Base-by-base conservation (phyloP, 2,329 filamentous ascomycete genomes). In the Cladosporium colombiae region DNA sequence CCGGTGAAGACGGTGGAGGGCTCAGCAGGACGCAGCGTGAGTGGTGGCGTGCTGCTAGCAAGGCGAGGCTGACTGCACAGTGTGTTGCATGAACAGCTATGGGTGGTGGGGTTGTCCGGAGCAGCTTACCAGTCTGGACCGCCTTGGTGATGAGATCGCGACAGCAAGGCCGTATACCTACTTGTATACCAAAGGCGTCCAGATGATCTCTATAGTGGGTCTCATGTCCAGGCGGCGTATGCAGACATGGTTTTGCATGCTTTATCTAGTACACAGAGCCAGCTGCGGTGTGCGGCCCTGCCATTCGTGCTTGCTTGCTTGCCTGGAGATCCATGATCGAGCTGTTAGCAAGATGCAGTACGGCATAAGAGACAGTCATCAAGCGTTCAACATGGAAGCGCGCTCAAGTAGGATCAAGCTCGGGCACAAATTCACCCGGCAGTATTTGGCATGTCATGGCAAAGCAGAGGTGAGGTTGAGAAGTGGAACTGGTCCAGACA, bases 41-140 rank as follows among this genome's bases (percentile, higher is more conserved):
- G 60, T 63, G 50, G 60, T 63, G 60, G 60, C 60, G 60, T 55
- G 50, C 27, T 52, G 31, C 60, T 44, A 44, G 50, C 50, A 55
- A n/a, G 50, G 60, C 55, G 60, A 63, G 60, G 60, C 60, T 63
- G 60, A 63, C 50, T 44, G 37, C 37, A 29, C 31, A 31, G 49
- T 53, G 49, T 63, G 44, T 53, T 62, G 50, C 50, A 29, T 55
- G 23, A 50, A 40, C 55, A 57, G 56, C 29, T 58, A 10, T 29
- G 33, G 33, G 35, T 44, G 56, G 56, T 58, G 56, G 56, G 56
- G 56, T 58, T 58, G 14, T 58, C 35, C 56, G 56, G 35, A 58
- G 56, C 56, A 40, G 56, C 29, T 35, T 44, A n/a, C 33, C 23
- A 27, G 56, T 31, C 23, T 53, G 27, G 27, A 44, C 8, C 37